Conservation (phyloP, 202 grass and related monocot species). For the Cymbopogon flexuosus region DNA sequence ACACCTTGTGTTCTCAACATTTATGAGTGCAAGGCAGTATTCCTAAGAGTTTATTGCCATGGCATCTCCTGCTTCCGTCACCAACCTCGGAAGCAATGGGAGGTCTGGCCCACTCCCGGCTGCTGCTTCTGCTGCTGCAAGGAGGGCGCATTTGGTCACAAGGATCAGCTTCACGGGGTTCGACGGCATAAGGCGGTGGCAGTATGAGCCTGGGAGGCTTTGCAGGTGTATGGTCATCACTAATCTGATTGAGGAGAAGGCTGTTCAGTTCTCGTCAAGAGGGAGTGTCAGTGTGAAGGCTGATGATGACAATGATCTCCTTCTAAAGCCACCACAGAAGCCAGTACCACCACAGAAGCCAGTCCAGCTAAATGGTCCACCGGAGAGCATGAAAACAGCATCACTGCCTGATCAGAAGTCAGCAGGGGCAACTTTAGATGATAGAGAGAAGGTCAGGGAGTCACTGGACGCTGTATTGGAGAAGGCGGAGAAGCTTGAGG, state of each 20-base stretch:
- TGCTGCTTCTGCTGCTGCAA: constrained; percentile 17
- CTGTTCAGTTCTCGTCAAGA: constrained; percentile 58
- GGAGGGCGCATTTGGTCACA: constrained; percentile 50
- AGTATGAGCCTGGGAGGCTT: constrained; percentile 41
- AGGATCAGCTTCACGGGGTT: constrained; percentile 53
- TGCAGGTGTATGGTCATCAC: constrained; percentile 82
- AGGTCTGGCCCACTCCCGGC: constrained; percentile 36
- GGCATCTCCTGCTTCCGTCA: constrained; percentile 61
- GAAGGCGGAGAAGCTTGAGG: constrained; percentile 85
- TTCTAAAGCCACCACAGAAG: constrained; percentile 68
- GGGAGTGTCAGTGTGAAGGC: constrained; percentile 47
- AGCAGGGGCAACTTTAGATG: constrained; percentile 31
- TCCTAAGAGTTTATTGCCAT: constrained; percentile 33
- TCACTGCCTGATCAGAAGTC: constrained; percentile 41
- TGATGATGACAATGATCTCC: constrained; percentile 51
- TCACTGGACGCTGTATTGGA: constrained; percentile 77
- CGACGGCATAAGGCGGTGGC: constrained; percentile 39
- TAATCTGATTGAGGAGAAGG: constrained; percentile 72
- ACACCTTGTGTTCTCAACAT: constrained; percentile 22
- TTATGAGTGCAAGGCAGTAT: constrained; percentile 29
- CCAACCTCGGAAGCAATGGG: constrained; percentile 59
- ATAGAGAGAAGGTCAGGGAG: constrained; percentile 65
- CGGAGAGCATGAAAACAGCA: constrained; percentile 30
- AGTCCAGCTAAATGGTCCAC: constrained; percentile 44
- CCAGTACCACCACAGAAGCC: constrained; percentile 60